Base-by-base conservation (phyloP, 139 green algal genomes). In the Gonium pectorale region DNA sequence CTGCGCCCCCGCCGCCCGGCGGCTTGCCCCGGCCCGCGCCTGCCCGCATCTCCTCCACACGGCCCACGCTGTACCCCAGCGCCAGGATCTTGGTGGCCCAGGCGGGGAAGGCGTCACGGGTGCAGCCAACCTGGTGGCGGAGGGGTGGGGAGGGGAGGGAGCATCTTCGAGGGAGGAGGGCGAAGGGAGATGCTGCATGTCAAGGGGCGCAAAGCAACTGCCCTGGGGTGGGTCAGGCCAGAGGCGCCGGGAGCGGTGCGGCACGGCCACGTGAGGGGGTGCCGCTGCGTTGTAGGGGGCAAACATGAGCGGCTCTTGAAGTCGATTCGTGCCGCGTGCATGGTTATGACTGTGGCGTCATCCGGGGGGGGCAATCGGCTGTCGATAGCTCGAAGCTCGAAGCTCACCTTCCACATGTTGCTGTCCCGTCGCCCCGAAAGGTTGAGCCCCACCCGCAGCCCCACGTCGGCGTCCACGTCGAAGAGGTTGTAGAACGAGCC, bases 341-440 rank as follows among this genome's bases (percentile, higher is more conserved):
- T n/a, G n/a, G n/a, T n/a, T n/a, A n/a, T n/a, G n/a, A n/a, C n/a
- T n/a, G n/a, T n/a, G n/a, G n/a, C n/a, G n/a, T n/a, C n/a, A n/a
- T n/a, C n/a, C n/a, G n/a, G n/a, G n/a, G n/a, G n/a, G n/a, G n/a
- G n/a, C n/a, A n/a, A n/a, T n/a, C n/a, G n/a, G n/a, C n/a, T n/a
- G n/a, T n/a, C n/a, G n/a, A n/a, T n/a, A n/a, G n/a, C n/a, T n/a
- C n/a, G n/a, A n/a, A n/a, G n/a, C n/a, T n/a, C n/a, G n/a, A n/a
- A n/a, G n/a, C 74, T 13, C 33, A 90, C 88, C 44, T 93, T 94
- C 93, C 93, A 96, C 92, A 96, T 95, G 89, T 96, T 96, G 11
- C 86, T 62, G 1, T 75, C 59, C 5, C 67, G 75, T 0, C 51
- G 54, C 1, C 92, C 92, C 60, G 84, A 90, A 13, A 92, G 72